Conservation (phyloP, 768 basidiomycete genomes). For the Russula lepida region DNA sequence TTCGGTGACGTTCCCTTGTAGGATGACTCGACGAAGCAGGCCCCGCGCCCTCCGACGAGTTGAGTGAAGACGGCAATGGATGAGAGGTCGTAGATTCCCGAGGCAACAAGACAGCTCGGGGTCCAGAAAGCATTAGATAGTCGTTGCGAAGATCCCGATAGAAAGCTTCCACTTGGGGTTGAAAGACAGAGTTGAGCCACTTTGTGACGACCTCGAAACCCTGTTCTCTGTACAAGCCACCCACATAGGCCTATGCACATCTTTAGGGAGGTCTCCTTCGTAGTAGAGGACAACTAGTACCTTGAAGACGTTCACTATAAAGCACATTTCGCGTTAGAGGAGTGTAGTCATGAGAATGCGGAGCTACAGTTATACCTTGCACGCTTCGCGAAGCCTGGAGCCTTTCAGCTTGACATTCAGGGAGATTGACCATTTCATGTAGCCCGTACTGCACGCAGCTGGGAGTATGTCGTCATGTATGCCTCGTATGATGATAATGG, state of each 20-base stretch:
- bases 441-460: slow-evolving; percentile 6
- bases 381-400: neutral
- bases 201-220: neutral
- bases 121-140: neutral
- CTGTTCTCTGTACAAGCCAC: neutral
- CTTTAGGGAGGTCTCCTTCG: neutral
- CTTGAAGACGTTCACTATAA: slow-evolving; percentile 8
- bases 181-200: neutral
- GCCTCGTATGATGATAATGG: neutral
- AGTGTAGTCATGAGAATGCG: too few species aligned
- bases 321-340: neutral
- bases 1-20: neutral
- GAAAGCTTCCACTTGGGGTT: neutral
- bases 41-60: neutral
- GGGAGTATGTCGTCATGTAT: neutral
- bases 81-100: neutral
- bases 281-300: neutral
- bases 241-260: slow-evolving; percentile 4
- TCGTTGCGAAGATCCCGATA: neutral
- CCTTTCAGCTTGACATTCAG: neutral
- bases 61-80: neutral
- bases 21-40: neutral
- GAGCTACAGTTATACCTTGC: neutral
- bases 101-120: neutral
- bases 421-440: neutral